Conservation (phyloP, 805 yeast species). For the Starmerella tilneyi region DNA sequence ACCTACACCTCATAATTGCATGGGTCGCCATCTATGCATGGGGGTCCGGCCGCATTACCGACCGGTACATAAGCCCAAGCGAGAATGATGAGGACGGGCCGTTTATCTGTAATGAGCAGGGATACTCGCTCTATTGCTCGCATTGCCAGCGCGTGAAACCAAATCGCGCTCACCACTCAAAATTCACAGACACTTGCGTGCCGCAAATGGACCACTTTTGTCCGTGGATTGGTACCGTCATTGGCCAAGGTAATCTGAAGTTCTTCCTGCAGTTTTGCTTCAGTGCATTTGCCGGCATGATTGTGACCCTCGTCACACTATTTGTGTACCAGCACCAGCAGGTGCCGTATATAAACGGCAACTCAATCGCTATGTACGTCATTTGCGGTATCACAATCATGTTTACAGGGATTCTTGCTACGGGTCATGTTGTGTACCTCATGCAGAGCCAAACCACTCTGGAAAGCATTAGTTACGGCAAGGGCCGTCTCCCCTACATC, state of each 20-base stretch:
- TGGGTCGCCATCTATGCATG: conserved; percentile 39
- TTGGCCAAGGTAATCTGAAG: conserved; percentile 59
- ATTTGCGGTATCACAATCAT: conserved; percentile 39
- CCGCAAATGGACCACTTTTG: conserved; percentile 79
- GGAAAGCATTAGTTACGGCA: conserved; percentile 41
- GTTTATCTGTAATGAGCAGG: conserved; percentile 60
- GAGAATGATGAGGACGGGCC: conserved; percentile 18
- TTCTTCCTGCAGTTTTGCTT: conserved; percentile 45
- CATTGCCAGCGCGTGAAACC: conserved; percentile 55
- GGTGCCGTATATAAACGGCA: conserved; percentile 35
- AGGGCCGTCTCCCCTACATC: conserved; percentile 28
- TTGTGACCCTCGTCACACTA: conserved; percentile 36
- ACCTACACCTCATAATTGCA: conserved; percentile 19
- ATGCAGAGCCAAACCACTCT: conserved; percentile 29
- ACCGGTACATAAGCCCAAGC: conserved; percentile 11
- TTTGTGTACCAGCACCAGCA: conserved; percentile 29
- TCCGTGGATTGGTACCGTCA: conserved; percentile 58
- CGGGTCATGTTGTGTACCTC: conserved; percentile 40
- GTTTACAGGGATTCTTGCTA: conserved; percentile 37
- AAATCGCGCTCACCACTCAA: conserved; percentile 62
- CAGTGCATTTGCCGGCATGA: conserved; percentile 30
- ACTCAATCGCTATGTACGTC: conserved; percentile 41
- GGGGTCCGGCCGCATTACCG: conserved; percentile 52
- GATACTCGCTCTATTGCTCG: conserved; percentile 70
- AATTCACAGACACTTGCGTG: conserved; percentile 46